These are phyloP conservation scores for Fusarium chuoi DNA, from an alignment of 2,329 filamentous ascomycete species.

Conservation along the genomic window DNA sequence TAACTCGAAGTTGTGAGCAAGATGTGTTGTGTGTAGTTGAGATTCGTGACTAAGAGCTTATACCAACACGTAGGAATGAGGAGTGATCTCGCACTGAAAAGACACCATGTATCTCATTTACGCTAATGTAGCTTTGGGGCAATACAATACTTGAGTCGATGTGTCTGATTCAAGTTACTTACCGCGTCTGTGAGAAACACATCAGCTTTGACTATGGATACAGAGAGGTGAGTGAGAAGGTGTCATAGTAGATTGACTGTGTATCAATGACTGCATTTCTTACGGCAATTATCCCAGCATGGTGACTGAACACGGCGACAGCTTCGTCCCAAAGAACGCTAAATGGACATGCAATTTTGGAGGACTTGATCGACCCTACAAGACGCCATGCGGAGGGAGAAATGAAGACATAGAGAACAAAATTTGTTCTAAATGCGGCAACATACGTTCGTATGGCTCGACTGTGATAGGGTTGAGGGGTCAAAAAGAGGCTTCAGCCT, in stretches of 20 bases:
- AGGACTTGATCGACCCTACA: too few species aligned
- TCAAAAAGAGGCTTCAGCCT: too few species aligned
- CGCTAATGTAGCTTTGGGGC: too few species aligned
- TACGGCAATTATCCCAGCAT: accelerated
- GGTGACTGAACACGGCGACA: not conserved
- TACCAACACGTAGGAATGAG: not conserved
- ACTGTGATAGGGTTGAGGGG: too few species aligned
- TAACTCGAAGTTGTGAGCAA: not conserved
- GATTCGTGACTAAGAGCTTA: not conserved
- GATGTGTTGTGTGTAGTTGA: not conserved
- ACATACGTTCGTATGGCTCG: not conserved
- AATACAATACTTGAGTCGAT: too few species aligned
- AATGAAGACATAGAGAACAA: not conserved
- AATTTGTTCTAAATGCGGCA: not conserved
- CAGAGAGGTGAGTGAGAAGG: accelerated
- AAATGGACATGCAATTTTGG: not conserved
- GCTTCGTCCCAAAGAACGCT: not conserved
- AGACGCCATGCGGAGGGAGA: not conserved
- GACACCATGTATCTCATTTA: not conserved
- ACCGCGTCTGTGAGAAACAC: not conserved
- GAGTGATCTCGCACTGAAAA: not conserved
- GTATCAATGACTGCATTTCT: too few species aligned
- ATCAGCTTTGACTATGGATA: not conserved
- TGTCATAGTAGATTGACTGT: not conserved
- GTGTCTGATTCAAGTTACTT: not conserved